Base-by-base conservation (phyloP, 176 grass and related monocot genomes). In the Carex parvula region DNA sequence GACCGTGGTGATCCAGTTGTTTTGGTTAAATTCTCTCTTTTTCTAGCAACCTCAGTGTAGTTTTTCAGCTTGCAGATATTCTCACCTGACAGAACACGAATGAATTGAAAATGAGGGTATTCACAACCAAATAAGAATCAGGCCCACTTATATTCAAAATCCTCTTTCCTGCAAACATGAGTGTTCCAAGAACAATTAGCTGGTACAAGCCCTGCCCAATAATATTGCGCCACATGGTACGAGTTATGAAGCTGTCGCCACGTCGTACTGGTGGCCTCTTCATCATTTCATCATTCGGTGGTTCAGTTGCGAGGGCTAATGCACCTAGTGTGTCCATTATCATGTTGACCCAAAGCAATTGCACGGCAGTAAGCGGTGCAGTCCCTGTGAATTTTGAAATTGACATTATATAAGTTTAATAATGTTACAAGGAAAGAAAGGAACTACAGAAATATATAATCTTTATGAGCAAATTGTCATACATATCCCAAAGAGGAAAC, bases 341-440 rank as follows among this genome's bases (percentile, higher is more conserved):
- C 95, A 98, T 98, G 88, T 98, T 98, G 22, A 98, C 95, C 95
- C 95, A 98, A 85, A 98, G 85, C 82, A 98, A 37, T 83, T 98
- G 95, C 60, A 98, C 95, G 13, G 95, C 95, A 53, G 95, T 98
- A 8, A 98, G 92, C 61, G 95, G 95, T 88, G 95, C 86, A 55
- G 63, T 92, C 11, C 95, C 95, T 98, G 84, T 6, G 73, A 85
- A 12, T 66, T 67, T 52, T 57, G 52, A 78, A 78, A 78, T 57
- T 30, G 0, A 57, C 8, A 56, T 33, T 57, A 32, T 32, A 53
- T 5, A 30, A 68, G 12, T 39, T 50, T 50, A 8, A 37, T 8
- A 70, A 39, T 70, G 37, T 21, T n/a, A 20, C 3, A 16, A 60
- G 20, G 50, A 63, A 85, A 75, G 17, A 32, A 64, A 85, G 20